Evolutionary conservation across 495 filamentous ascomycete genomes (phyloP).

Genomic region (Penicillium salamii): DNA sequence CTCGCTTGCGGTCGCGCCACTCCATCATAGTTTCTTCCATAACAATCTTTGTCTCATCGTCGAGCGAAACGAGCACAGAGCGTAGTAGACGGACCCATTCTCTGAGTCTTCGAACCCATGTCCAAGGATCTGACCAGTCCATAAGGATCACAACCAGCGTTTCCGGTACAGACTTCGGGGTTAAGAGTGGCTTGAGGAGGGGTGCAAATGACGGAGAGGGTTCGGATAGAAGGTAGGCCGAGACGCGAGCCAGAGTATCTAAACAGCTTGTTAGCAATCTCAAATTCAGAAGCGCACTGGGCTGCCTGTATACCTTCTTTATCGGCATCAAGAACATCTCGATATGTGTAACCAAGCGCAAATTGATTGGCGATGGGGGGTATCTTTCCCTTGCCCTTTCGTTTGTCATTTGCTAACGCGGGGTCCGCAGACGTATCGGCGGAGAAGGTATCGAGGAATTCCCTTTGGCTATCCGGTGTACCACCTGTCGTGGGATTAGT

Average conservation of each 20-base stretch:
- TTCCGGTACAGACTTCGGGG: slow-evolving; percentile 79
- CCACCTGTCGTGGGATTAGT: slow-evolving; percentile 58
- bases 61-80: slow-evolving; percentile 68
- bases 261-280: not conserved
- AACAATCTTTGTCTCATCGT: slow-evolving; percentile 70
- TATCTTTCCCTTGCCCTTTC: slow-evolving; percentile 58
- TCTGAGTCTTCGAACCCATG: slow-evolving; percentile 81
- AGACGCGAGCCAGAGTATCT: slow-evolving; percentile 91
- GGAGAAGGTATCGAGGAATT: slow-evolving; percentile 81
- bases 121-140: slow-evolving; percentile 91
- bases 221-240: slow-evolving; percentile 81
- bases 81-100: slow-evolving; percentile 84
- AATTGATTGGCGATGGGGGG: slow-evolving; percentile 90
- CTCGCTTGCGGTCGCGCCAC: slow-evolving; percentile 51
- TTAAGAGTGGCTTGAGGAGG: slow-evolving; percentile 81
- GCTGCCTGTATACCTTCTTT: slow-evolving; percentile 66
- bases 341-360: slow-evolving; percentile 91
- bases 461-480: slow-evolving; percentile 80
- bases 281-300: not conserved
- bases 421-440: slow-evolving; percentile 52
- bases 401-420: slow-evolving; percentile 53
- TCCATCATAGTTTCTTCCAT: slow-evolving; percentile 80
- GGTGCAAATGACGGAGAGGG: slow-evolving; percentile 80
- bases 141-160: slow-evolving; percentile 84
- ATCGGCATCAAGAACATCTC: slow-evolving; percentile 91